phyloP scores from a whole-genome alignment of 768 basidiomycete species.

The Pleurotus platypus region DNA sequence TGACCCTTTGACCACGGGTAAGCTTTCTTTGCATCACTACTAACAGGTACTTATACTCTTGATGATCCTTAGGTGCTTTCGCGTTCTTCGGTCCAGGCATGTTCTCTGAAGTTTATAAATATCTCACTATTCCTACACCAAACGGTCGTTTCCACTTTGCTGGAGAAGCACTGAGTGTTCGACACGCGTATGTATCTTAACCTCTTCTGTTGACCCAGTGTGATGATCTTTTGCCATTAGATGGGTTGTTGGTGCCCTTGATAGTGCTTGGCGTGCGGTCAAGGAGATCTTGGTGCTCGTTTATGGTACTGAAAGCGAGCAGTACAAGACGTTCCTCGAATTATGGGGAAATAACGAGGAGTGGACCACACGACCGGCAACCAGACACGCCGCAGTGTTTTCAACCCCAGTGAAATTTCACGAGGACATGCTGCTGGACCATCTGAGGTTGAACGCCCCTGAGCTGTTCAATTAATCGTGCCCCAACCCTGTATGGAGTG shows the following conservation, averaged over 20 bases:
- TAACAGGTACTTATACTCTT: neutral
- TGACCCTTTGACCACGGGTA: constrained; percentile 30
- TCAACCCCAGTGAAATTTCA: neutral
- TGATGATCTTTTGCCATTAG: constrained; percentile 10
- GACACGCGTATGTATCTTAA: constrained; percentile 22
- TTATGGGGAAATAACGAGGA: constrained; percentile 28
- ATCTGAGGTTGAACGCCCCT: neutral
- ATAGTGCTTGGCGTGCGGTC: constrained; percentile 32
- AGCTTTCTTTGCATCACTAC: neutral
- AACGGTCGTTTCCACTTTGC: constrained; percentile 29
- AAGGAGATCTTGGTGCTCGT: constrained; percentile 11
- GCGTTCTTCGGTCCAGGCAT: constrained; percentile 38
- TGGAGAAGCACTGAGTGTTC: constrained; percentile 32
- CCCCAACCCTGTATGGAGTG: too few relatives aligned
- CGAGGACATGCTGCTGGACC: constrained; percentile 3
- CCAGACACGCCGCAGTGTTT: neutral
- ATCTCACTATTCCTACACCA: constrained; percentile 26
- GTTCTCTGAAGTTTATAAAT: constrained; percentile 26
- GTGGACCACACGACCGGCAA: constrained; percentile 14
- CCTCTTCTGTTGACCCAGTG: too few relatives aligned
- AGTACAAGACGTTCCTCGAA: constrained; percentile 14
- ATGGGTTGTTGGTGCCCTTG: constrained; percentile 36
- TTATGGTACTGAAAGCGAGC: neutral
- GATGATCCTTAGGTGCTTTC: constrained; percentile 26
- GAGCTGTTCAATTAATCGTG: neutral